These are phyloP conservation scores for Blastosporella zonata DNA, from an alignment of 1,284 basidiomycete genomes.

Conservation along the genomic window DNA sequence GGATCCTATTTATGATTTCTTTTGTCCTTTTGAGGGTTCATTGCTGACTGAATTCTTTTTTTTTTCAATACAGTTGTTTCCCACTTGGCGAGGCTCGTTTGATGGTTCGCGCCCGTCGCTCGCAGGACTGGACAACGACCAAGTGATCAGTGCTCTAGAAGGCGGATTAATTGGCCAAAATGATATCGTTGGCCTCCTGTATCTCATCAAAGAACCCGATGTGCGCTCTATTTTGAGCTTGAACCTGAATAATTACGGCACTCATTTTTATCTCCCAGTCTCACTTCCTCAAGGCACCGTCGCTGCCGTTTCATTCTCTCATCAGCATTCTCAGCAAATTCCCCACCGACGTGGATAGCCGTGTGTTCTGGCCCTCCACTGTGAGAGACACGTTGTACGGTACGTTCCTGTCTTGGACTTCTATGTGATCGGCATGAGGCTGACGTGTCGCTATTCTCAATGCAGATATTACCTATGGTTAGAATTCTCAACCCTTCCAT, in stretches of 20 bases:
- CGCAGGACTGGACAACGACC: conserved; percentile 53
- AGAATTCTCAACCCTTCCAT: conserved; percentile 5
- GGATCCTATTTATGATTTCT: too few relatives aligned
- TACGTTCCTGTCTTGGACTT: conserved; percentile 32
- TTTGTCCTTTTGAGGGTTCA: neutral
- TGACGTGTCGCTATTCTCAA: conserved; percentile 6
- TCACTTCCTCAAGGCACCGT: conserved; percentile 80
- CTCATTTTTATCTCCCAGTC: conserved; percentile 43
- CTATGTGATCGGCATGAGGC: neutral
- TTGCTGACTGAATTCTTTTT: conserved; percentile 8
- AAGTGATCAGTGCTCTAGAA: conserved; percentile 53
- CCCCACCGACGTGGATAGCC: conserved; percentile 66
- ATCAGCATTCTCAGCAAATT: conserved; percentile 73
- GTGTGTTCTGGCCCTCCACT: conserved; percentile 62
- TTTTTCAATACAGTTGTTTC: conserved; percentile 55
- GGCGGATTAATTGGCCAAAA: conserved; percentile 60
- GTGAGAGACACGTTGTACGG: conserved; percentile 65
- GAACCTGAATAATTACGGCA: neutral
- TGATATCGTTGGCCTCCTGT: conserved; percentile 61
- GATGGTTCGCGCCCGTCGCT: conserved; percentile 64
- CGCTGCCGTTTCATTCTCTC: conserved; percentile 72
- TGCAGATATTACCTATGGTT: conserved; percentile 37
- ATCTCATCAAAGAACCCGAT: conserved; percentile 71
- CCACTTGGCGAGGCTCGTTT: conserved; percentile 75
- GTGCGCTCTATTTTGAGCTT: conserved; percentile 37